Conservation (phyloP, 768 basidiomycete genomes). For the Russula abietina region DNA sequence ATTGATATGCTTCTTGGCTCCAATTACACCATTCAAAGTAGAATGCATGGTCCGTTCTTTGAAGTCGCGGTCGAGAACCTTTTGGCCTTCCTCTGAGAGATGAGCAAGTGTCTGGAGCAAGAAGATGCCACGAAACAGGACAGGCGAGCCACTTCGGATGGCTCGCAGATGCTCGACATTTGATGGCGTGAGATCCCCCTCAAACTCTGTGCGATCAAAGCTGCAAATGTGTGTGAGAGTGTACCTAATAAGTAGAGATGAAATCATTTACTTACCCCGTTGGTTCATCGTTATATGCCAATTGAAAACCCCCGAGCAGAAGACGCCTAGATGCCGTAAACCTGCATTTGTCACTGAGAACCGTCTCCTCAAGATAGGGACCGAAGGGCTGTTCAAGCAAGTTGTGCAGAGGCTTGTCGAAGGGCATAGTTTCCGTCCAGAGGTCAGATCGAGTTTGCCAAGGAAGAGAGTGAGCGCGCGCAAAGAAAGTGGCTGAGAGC, state of each 20-base stretch:
- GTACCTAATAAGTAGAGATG: background rate
- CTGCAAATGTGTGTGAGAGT: background rate
- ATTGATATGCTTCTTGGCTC: slow-evolving; percentile 19
- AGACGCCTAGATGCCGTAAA: slow-evolving; percentile 9
- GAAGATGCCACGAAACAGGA: slow-evolving; percentile 49
- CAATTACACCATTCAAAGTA: slow-evolving; percentile 25
- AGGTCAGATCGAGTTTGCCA: no score
- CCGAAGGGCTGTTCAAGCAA: slow-evolving; percentile 30
- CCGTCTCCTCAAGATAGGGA: slow-evolving; percentile 31
- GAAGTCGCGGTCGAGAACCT: slow-evolving; percentile 41
- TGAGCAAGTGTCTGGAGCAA: slow-evolving; percentile 42
- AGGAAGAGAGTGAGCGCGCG: background rate
- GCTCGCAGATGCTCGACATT: background rate
- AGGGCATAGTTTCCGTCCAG: background rate
- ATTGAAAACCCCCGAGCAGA: slow-evolving; percentile 8
- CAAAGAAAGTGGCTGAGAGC: background rate
- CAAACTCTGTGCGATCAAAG: slow-evolving; percentile 18
- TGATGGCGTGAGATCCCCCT: background rate
- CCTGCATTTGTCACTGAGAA: slow-evolving; percentile 27
- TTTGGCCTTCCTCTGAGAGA: slow-evolving; percentile 44
- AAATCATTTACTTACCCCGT: slow-evolving; percentile 10
- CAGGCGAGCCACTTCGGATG: slow-evolving; percentile 17
- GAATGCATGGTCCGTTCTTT: slow-evolving; percentile 33
- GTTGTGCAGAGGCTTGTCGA: background rate
- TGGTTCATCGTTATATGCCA: slow-evolving; percentile 7